These are phyloP conservation scores for Termitomyces sp. DNA, from an alignment of 768 basidiomycete genomes.

Conservation along the genomic window DNA sequence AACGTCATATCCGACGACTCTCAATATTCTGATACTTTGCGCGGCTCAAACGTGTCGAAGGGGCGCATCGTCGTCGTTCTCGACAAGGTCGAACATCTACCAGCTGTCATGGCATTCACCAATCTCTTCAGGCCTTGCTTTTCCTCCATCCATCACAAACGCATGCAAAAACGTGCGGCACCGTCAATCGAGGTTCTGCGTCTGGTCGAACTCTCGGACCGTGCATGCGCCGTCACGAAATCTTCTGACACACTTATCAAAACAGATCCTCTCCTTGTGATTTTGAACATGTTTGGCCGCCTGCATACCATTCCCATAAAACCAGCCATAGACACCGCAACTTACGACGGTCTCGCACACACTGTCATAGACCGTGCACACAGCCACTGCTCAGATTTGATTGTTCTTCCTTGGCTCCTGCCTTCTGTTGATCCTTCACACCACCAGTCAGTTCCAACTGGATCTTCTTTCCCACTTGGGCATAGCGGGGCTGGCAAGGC, in stretches of 20 bases:
- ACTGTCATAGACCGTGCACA: constrained; percentile 66
- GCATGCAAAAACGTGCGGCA: constrained; percentile 12
- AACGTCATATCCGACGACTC: constrained; percentile 20
- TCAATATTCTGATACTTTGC: not conserved
- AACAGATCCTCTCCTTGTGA: constrained; percentile 65
- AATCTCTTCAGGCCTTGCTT: constrained; percentile 60
- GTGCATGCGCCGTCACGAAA: constrained; percentile 83
- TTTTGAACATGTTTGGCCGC: constrained; percentile 73
- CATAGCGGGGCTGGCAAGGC: not conserved
- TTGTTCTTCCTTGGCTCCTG: constrained; percentile 79
- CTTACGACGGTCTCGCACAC: constrained; percentile 64
- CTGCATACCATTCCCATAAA: constrained; percentile 62
- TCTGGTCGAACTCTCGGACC: constrained; percentile 80
- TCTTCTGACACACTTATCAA: constrained; percentile 57
- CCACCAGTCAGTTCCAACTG: not conserved
- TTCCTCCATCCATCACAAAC: constrained; percentile 4
- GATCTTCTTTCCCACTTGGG: not conserved
- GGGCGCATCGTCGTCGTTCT: constrained; percentile 75
- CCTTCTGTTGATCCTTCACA: constrained; percentile 16
- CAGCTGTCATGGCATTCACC: constrained; percentile 84
- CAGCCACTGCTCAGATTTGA: constrained; percentile 56
- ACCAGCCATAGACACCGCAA: constrained; percentile 69
- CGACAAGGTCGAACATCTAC: constrained; percentile 84
- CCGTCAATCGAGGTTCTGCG: constrained; percentile 68
- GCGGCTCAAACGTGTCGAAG: constrained; percentile 14